Conservation (phyloP, 495 filamentous ascomycete genomes). For the Chlorociboria aeruginascens region DNA sequence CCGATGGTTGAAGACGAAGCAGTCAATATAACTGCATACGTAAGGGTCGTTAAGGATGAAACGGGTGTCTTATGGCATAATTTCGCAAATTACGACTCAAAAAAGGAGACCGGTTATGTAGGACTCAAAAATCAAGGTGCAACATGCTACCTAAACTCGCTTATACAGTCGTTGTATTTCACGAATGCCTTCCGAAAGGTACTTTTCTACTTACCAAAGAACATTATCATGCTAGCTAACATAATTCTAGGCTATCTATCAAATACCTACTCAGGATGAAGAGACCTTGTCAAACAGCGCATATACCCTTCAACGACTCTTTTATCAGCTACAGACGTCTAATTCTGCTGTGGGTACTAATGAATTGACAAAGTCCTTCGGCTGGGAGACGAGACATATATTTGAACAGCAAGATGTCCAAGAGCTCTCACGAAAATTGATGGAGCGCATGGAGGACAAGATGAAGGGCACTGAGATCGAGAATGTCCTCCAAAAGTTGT, state of each 20-base stretch:
- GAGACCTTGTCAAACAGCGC: slow-evolving; percentile 76
- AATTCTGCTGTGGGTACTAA: slow-evolving; percentile 72
- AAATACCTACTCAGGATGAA: slow-evolving; percentile 84
- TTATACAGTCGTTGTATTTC: slow-evolving; percentile 93
- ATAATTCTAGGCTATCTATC: slow-evolving; percentile 68
- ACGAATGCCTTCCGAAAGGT: slow-evolving; percentile 96
- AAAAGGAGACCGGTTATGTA: slow-evolving; percentile 95
- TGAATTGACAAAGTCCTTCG: slow-evolving; percentile 90
- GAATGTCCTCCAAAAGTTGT: slow-evolving; percentile 77
- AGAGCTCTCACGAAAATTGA: slow-evolving; percentile 88
- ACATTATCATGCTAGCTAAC: slow-evolving; percentile 9
- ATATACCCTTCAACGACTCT: slow-evolving; percentile 86
- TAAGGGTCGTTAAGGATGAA: slow-evolving; percentile 89
- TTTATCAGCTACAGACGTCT: slow-evolving; percentile 84
- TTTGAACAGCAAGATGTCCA: slow-evolving; percentile 99
- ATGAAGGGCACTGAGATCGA: slow-evolving; percentile 98
- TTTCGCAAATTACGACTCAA: slow-evolving; percentile 97
- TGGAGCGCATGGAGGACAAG: slow-evolving; percentile 89
- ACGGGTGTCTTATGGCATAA: slow-evolving; percentile 99
- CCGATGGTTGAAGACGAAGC: slow-evolving; percentile 83
- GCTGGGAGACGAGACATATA: slow-evolving; percentile 95
- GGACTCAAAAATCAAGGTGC: slow-evolving; percentile 96
- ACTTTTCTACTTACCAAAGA: slow-evolving; percentile 11
- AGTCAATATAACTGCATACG: slow-evolving; percentile 83
- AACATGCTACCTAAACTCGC: slow-evolving; percentile 96